Evolutionary conservation across 2,329 filamentous ascomycete genomes (phyloP).

Genomic region (Beauveria sp.): DNA sequence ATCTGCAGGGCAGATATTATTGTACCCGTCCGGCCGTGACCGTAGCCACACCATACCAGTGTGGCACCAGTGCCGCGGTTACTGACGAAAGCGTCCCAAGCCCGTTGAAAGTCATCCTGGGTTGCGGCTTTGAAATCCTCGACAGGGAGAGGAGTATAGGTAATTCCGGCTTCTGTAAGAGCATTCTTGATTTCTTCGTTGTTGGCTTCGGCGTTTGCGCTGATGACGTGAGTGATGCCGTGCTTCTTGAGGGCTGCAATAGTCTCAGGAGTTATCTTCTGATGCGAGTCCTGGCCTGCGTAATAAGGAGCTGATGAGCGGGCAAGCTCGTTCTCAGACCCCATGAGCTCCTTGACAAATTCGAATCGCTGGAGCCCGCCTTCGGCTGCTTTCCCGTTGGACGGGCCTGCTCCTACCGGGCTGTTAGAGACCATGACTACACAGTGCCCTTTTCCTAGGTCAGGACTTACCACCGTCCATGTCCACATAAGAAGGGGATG

Average conservation of each 20-base stretch:
- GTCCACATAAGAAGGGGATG: no score
- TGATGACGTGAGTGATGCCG: not conserved
- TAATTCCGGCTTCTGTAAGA: not conserved
- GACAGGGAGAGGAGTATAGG: not conserved
- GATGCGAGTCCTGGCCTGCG: not conserved
- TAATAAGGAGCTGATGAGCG: not conserved
- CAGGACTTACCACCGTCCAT: no score
- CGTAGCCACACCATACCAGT: constrained; percentile 13
- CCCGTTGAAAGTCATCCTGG: not conserved
- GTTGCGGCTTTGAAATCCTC: not conserved
- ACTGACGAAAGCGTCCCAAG: not conserved
- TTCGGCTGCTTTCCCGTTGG: not conserved
- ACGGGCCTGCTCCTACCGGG: not conserved
- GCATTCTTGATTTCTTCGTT: not conserved
- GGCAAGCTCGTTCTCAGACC: not conserved
- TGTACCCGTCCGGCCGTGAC: constrained; percentile 11
- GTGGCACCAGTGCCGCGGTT: not conserved
- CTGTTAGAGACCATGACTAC: no score
- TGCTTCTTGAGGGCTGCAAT: not conserved
- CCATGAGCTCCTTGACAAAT: not conserved
- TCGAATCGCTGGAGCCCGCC: not conserved
- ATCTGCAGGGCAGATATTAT: constrained; percentile 11
- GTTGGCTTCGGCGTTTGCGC: not conserved
- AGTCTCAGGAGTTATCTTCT: not conserved
- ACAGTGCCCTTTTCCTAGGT: no score